Conservation (phyloP, 306 rosid genomes). For the Vigna reflexopilosa region DNA sequence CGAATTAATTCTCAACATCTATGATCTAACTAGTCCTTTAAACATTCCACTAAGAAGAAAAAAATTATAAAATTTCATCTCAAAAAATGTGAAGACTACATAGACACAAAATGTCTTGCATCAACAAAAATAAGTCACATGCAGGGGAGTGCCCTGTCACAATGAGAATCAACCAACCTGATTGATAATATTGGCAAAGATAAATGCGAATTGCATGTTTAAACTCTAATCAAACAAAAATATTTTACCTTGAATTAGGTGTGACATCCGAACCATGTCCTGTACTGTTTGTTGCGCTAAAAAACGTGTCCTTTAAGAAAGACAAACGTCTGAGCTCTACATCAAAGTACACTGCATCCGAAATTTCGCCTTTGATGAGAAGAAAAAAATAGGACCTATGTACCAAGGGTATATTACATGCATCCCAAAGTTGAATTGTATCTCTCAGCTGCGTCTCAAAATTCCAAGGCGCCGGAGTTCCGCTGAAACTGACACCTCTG, state of each 20-base stretch:
- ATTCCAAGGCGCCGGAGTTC: slow-evolving; percentile 38
- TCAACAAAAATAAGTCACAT: not conserved
- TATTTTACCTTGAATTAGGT: slow-evolving; percentile 71
- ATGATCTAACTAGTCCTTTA: not conserved
- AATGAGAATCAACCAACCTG: slow-evolving; percentile 14
- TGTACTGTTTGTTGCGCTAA: slow-evolving; percentile 38
- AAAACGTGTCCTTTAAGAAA: slow-evolving; percentile 64
- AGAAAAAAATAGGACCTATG: slow-evolving; percentile 86
- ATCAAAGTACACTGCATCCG: slow-evolving; percentile 78
- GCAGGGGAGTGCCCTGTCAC: slow-evolving; percentile 9
- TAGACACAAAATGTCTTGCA: not conserved
- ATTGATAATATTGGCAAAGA: slow-evolving; percentile 9
- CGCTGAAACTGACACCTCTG: slow-evolving; percentile 38
- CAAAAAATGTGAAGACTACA: not conserved
- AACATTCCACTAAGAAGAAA: not conserved
- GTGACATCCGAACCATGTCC: slow-evolving; percentile 52
- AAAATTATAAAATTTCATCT: slow-evolving; percentile 11
- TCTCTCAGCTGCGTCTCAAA: slow-evolving; percentile 70
- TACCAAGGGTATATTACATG: slow-evolving; percentile 74
- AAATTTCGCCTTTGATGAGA: slow-evolving; percentile 78
- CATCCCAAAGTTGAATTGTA: slow-evolving; percentile 80
- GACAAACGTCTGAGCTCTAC: slow-evolving; percentile 83
- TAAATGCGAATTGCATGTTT: slow-evolving; percentile 20
- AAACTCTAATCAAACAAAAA: slow-evolving; percentile 28
- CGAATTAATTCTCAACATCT: not conserved